Percentiles rank a stretch among this genome's conserved stretches.
These are phyloP conservation scores for Aspergillus homomorphus DNA, from an alignment of 495 filamentous ascomycete genomes.

Conservation along the genomic window DNA sequence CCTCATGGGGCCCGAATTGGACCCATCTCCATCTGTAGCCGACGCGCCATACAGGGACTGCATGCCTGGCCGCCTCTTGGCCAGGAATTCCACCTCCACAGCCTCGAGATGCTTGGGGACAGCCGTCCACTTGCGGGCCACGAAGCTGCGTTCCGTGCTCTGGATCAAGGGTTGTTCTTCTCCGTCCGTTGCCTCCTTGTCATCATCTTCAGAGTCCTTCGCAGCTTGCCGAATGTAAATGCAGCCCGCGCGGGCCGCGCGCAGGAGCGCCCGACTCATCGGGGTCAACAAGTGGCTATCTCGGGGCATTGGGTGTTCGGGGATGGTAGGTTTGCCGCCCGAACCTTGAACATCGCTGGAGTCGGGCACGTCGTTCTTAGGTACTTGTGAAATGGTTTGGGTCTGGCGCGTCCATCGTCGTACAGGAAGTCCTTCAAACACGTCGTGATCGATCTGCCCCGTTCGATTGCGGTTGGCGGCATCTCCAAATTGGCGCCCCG, in stretches of 20 bases:
- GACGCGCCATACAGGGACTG: slow-evolving; percentile 49
- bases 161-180: slow-evolving; percentile 36
- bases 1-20: slow-evolving; percentile 52
- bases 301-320: slow-evolving; percentile 73
- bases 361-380: slow-evolving; percentile 50
- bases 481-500: slow-evolving; percentile 44
- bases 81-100: slow-evolving; percentile 74
- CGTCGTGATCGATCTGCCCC: slow-evolving; percentile 84
- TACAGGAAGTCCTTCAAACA: slow-evolving; percentile 91
- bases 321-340: slow-evolving; percentile 45
- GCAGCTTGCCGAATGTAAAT: slow-evolving; percentile 53
- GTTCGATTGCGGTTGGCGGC: slow-evolving; percentile 68
- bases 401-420: slow-evolving; percentile 80
- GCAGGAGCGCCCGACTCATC: slow-evolving; percentile 79
- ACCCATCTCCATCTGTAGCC: slow-evolving; percentile 42
- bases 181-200: slow-evolving; percentile 49
- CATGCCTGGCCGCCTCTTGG: slow-evolving; percentile 80
- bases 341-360: slow-evolving; percentile 51
- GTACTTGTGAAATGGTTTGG: slow-evolving; percentile 66
- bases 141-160: slow-evolving; percentile 56
- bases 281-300: slow-evolving; percentile 77
- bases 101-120: slow-evolving; percentile 74
- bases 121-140: slow-evolving; percentile 72
- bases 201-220: slow-evolving; percentile 44
- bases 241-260: slow-evolving; percentile 72